These are phyloP conservation scores for Eugenia klotzschiana DNA, from an alignment of 441 rosid genomes.

Conservation along the genomic window DNA sequence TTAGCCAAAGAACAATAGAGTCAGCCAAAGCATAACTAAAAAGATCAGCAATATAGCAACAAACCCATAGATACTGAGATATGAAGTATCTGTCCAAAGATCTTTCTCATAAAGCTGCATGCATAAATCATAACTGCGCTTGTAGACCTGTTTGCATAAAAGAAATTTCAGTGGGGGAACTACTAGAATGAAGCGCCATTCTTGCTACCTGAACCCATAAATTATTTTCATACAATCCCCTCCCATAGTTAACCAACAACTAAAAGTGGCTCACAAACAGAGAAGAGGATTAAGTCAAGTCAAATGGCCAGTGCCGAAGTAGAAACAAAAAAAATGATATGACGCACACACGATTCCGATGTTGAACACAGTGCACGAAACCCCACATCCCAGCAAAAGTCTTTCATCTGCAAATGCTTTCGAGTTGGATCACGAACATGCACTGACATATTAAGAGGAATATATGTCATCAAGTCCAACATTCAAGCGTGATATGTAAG, in stretches of 20 bases:
- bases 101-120: constrained; percentile 81
- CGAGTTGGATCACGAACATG: neutral
- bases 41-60: constrained; percentile 6
- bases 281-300: neutral
- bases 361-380: neutral
- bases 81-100: constrained; percentile 61
- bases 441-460: neutral
- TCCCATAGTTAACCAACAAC: neutral
- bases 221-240: neutral
- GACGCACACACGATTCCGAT: neutral
- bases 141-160: constrained; percentile 54
- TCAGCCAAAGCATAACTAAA: neutral
- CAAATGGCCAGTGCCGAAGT: neutral
- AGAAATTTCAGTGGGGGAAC: neutral
- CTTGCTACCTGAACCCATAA: neutral
- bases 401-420: neutral
- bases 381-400: neutral
- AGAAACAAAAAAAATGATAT: neutral
- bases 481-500: neutral
- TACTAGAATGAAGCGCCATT: neutral
- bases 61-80: constrained; percentile 68
- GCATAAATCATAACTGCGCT: constrained; percentile 69
- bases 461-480: neutral
- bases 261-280: neutral
- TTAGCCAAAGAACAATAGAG: neutral